Evolutionary conservation across 2,329 filamentous ascomycete genomes (phyloP).

Genomic region (Dactylellina sp.): DNA sequence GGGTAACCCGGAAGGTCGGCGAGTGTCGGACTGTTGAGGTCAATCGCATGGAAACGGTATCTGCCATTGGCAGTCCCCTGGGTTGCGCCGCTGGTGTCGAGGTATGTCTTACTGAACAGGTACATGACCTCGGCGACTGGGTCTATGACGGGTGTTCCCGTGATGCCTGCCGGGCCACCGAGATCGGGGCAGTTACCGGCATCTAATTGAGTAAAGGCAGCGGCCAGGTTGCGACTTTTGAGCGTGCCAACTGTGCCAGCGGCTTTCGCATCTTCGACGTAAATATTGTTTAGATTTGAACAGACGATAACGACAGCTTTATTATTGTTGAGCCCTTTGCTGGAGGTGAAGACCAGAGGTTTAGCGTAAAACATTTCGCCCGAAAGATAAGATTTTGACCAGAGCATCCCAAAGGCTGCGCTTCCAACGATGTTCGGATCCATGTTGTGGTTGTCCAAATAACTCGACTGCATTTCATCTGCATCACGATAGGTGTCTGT

Average conservation of each 20-base stretch:
- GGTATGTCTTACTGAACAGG: conserved; percentile 66
- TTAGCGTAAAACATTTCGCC: conserved; percentile 39
- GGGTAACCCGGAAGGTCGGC: conserved; percentile 65
- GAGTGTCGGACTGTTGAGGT: conserved; percentile 63
- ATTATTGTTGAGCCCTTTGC: conserved; percentile 37
- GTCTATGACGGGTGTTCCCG: conserved; percentile 67
- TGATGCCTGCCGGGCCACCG: conserved; percentile 63
- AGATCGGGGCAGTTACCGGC: conserved; percentile 36
- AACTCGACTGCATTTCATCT: conserved; percentile 63
- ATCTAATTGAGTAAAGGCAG: conserved; percentile 20
- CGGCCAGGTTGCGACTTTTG: conserved; percentile 19
- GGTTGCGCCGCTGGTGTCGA: conserved; percentile 49
- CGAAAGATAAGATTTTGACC: conserved; percentile 29
- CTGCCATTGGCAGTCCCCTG: conserved; percentile 58
- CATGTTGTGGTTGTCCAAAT: conserved; percentile 65
- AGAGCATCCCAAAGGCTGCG: conserved; percentile 63
- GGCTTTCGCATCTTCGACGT: conserved; percentile 33
- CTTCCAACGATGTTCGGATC: conserved; percentile 63
- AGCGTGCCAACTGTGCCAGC: conserved; percentile 11
- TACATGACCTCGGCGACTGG: conserved; percentile 66
- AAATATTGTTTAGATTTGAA: conserved; percentile 40
- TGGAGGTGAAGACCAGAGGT: conserved; percentile 42
- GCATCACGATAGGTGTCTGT: conserved; percentile 60
- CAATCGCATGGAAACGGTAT: conserved; percentile 61
- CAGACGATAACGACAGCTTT: conserved; percentile 35